phyloP scores from a whole-genome alignment of 495 filamentous ascomycete species.

The Daldinia caldariorum region DNA sequence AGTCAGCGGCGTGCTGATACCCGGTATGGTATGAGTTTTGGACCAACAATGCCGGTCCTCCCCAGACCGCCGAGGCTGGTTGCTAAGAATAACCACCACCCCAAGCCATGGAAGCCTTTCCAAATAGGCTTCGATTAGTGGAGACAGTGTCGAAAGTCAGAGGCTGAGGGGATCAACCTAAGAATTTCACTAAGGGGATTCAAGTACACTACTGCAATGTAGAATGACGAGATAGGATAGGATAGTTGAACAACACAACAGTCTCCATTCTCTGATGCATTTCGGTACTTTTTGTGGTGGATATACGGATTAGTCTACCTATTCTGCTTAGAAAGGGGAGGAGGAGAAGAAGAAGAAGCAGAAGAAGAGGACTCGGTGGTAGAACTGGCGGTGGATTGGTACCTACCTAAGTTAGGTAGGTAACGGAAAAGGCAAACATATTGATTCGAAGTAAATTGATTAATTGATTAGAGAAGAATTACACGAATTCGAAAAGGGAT shows the following conservation, averaged over 20 bases:
- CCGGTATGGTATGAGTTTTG: constrained; percentile 18
- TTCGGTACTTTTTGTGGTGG: constrained; percentile 3
- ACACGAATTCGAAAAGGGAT: constrained; percentile 11
- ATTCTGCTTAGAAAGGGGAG: not conserved
- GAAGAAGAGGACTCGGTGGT: too few species aligned
- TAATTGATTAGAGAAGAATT: constrained; percentile 12
- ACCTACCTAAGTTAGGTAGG: too few species aligned
- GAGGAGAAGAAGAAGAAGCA: too few species aligned
- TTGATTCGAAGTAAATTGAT: constrained; percentile 21
- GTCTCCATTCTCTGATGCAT: constrained; percentile 25
- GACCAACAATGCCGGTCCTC: constrained; percentile 10
- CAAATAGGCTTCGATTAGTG: constrained; percentile 20
- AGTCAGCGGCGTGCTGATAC: constrained; percentile 35
- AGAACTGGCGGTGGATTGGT: too few species aligned
- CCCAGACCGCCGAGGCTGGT: constrained; percentile 17
- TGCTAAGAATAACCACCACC: constrained; percentile 43
- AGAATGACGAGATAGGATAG: constrained; percentile 28
- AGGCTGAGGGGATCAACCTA: constrained; percentile 33
- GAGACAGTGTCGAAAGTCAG: constrained; percentile 19
- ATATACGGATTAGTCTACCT: not conserved
- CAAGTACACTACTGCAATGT: constrained; percentile 21
- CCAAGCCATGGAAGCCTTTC: constrained; percentile 22
- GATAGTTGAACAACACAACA: constrained; percentile 16
- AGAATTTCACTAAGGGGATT: constrained; percentile 23
- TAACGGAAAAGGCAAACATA: constrained; percentile 9